phyloP scores from a whole-genome alignment of 2,329 filamentous ascomycete species.

The Zelopaecilomyces penicillatus region DNA sequence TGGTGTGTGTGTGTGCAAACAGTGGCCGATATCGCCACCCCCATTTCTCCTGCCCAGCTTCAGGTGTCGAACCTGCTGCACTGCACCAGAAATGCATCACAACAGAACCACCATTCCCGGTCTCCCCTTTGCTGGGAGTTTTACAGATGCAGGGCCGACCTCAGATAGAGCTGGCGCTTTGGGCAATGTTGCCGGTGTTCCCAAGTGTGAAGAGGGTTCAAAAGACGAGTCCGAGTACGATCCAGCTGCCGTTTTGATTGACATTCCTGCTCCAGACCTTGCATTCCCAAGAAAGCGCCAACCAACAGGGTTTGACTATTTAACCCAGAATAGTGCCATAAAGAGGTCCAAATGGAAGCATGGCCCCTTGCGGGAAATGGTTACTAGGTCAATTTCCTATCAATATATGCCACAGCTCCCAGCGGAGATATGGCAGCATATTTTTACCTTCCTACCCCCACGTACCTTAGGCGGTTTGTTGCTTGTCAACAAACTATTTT shows the following conservation, averaged over 20 bases:
- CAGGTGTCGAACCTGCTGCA: too few species aligned
- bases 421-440: slow-evolving; percentile 59
- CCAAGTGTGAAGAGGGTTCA: too few species aligned
- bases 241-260: not conserved
- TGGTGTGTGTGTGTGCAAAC: too few species aligned
- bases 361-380: not conserved
- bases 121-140: too few species aligned
- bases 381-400: not conserved
- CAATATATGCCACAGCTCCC: slow-evolving; percentile 32
- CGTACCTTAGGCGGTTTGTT: slow-evolving; percentile 56
- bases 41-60: too few species aligned
- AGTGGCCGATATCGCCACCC: too few species aligned
- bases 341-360: slow-evolving; percentile 7
- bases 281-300: slow-evolving; percentile 7
- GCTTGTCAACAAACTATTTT: slow-evolving; percentile 59
- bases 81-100: too few species aligned
- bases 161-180: too few species aligned
- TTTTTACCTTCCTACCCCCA: slow-evolving; percentile 60
- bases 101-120: too few species aligned
- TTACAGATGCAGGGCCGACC: too few species aligned
- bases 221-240: not conserved
- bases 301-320: not conserved
- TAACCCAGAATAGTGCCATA: not conserved
- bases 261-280: too few species aligned
- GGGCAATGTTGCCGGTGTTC: too few species aligned